These are phyloP conservation scores for Chaetomium fimeti DNA, from an alignment of 495 filamentous ascomycete species.

Conservation along the genomic window DNA sequence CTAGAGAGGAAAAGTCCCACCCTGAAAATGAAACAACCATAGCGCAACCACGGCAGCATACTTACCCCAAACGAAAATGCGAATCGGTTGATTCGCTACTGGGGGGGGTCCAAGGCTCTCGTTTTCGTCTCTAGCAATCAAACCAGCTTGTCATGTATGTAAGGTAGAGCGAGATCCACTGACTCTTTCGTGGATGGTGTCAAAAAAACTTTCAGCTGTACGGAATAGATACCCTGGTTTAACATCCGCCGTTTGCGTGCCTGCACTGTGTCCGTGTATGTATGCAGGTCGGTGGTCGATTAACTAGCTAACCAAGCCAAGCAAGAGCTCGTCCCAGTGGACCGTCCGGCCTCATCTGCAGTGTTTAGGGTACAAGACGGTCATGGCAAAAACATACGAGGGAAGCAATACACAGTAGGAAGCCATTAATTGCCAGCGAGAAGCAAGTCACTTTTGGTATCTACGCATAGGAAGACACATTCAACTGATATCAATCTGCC, in stretches of 20 bases:
- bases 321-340: neutral
- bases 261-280: too few relatives aligned
- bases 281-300: neutral
- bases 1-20: too few relatives aligned
- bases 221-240: constrained; percentile 19
- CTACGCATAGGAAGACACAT: neutral
- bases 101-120: too few relatives aligned
- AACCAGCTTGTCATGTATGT: neutral
- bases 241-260: neutral
- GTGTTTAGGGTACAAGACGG: too few relatives aligned
- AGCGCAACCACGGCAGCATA: too few relatives aligned
- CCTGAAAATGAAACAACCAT: too few relatives aligned
- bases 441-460: constrained; percentile 1
- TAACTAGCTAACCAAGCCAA: neutral
- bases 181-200: neutral
- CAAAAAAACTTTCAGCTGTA: constrained; percentile 6
- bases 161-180: neutral
- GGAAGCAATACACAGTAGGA: neutral
- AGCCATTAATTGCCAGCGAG: neutral
- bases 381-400: too few relatives aligned
- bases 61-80: too few relatives aligned
- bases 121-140: too few relatives aligned
- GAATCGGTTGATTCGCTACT: too few relatives aligned
- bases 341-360: too few relatives aligned
- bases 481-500: constrained; percentile 3